Evolutionary conservation across 108 stramenopile genomes (phyloP), one percentile per base, ranked within the genome.

Genomic region (Chaetoceros muelleri): DNA sequence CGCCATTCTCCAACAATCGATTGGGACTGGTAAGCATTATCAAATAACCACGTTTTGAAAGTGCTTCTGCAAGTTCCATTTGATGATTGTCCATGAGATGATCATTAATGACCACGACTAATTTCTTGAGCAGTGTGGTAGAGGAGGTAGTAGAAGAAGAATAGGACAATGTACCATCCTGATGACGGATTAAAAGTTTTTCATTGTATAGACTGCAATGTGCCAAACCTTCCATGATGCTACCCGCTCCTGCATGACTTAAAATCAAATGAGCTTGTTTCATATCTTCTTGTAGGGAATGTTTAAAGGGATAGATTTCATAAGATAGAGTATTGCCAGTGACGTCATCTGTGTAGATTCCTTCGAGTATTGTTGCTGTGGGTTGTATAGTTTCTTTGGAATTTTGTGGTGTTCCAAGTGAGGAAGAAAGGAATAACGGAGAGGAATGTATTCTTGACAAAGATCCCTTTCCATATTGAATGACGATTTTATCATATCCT

Each of bases 21-120:
- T 5, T 30, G 20, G 53, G 53, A 54, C 17, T 29, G 8, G 3
- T n/a, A 3, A 82, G 70, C 58, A 87, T 75, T 22, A 50, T 65
- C 25, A 92, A 55, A 49, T 87, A 75, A 3, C 58, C 63, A 20
- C 84, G 57, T 46, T 53, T 63, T 28, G 77, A 82, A 72, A 97
- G 76, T 13, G 92, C 94, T 24, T 61, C 61, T 1, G 96, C 96
- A 17, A 97, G 66, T 65, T 97, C 96, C 28, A 74, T 65, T 61
- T 97, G 96, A 63, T 97, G 96, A 78, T 95, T 93, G 79, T 96
- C 72, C 96, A 97, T 97, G 23, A 97, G 76, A 16, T 30, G 49
- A 0, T 74, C 67, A 64, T 97, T 97, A 48, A 95, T 91, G 0
- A 94, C 90, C 2, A 92, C 95, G 13, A 94, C 73, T 54, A 73